These are phyloP conservation scores for Elaeis oleifera DNA, from an alignment of 202 grass and related monocot genomes.

Conservation along the genomic window DNA sequence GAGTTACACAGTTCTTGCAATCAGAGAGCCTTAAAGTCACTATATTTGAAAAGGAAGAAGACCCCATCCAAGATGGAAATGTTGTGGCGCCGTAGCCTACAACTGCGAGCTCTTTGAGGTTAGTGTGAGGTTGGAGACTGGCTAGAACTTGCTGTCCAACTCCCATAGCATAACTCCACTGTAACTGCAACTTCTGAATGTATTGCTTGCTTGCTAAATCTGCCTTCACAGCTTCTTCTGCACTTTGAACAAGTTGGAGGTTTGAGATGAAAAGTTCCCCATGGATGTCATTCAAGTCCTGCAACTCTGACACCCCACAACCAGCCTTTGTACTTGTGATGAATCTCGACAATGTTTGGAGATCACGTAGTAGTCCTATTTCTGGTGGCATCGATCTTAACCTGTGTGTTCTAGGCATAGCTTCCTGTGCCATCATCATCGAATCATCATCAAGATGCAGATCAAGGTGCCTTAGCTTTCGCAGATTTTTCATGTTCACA, in stretches of 20 bases:
- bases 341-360: slow-evolving; percentile 37
- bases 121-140: slow-evolving; percentile 25
- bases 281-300: slow-evolving; percentile 16
- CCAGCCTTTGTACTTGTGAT: slow-evolving; percentile 3
- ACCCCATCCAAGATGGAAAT: slow-evolving; percentile 33
- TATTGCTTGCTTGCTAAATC: slow-evolving; percentile 23
- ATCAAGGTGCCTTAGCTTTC: slow-evolving; percentile 39
- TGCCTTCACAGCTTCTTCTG: slow-evolving; percentile 27
- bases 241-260: slow-evolving; percentile 29
- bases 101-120: slow-evolving; percentile 18
- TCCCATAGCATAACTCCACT: slow-evolving; percentile 11
- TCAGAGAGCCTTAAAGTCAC: slow-evolving; percentile 16
- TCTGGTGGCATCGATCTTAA: slow-evolving; percentile 34
- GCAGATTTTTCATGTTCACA: slow-evolving; percentile 8
- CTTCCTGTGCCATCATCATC: neutral
- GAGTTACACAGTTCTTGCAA: slow-evolving; percentile 15
- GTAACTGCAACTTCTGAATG: slow-evolving; percentile 31
- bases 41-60: slow-evolving; percentile 26
- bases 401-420: neutral
- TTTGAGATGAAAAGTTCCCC: slow-evolving; percentile 37
- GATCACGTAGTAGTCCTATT: slow-evolving; percentile 27
- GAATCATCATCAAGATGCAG: slow-evolving; percentile 26
- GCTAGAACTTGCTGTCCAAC: slow-evolving; percentile 4
- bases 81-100: slow-evolving; percentile 9
- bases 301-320: slow-evolving; percentile 31